A percentile compares a stretch with the other conserved stretches of the same genome.
Conservation (phyloP, 441 rosid genomes). For the Gossypium armourianum region DNA sequence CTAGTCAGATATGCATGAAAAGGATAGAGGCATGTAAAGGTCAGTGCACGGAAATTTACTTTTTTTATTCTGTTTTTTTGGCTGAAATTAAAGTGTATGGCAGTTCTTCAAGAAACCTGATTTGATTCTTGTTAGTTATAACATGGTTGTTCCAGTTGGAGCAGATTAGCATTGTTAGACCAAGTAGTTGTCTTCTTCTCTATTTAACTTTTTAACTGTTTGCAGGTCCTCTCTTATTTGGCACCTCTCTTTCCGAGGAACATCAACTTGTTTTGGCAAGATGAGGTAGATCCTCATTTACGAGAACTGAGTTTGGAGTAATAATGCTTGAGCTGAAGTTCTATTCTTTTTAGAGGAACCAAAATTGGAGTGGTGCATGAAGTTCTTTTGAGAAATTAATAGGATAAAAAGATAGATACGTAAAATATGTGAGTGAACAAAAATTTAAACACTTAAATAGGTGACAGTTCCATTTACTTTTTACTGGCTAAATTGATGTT, state of each 20-base stretch:
- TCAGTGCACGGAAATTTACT: not conserved
- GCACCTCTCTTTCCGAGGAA: slow-evolving; percentile 86
- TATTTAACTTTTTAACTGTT: slow-evolving; percentile 7
- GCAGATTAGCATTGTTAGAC: not conserved
- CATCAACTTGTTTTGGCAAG: slow-evolving; percentile 87
- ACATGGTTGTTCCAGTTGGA: slow-evolving; percentile 4
- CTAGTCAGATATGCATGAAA: slow-evolving; percentile 6
- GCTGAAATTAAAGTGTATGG: not conserved
- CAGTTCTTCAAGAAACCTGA: not conserved
- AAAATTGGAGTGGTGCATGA: slow-evolving; percentile 3
- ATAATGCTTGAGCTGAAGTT: slow-evolving; percentile 16
- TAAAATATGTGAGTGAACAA: not conserved
- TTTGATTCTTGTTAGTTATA: not conserved
- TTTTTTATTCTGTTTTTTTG: not conserved
- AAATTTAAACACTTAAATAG: not conserved
- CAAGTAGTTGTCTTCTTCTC: slow-evolving; percentile 3
- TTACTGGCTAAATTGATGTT: not conserved
- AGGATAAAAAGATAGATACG: not conserved
- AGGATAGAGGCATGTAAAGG: not conserved
- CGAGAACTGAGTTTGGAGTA: not conserved
- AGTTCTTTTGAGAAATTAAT: not conserved
- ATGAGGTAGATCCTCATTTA: slow-evolving; percentile 62
- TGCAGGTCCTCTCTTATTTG: slow-evolving; percentile 81
- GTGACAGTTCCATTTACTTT: not conserved
- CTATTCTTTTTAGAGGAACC: not conserved